phyloP scores from a whole-genome alignment of 169 alveolate genomes.

The Theileria parva region DNA sequence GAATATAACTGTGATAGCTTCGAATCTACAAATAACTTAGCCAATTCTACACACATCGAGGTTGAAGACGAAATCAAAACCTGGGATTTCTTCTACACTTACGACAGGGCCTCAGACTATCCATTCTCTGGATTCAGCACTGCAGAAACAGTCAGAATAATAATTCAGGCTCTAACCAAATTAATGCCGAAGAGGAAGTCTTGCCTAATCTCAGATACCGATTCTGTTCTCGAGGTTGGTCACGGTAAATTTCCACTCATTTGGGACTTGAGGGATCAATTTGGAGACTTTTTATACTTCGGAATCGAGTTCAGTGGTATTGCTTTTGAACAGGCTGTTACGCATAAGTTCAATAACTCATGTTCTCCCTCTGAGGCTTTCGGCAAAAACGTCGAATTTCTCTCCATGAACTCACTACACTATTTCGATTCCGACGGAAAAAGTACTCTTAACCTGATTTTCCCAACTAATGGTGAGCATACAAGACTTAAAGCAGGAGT shows the following conservation, averaged over 20 bases:
- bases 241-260: slow-evolving; percentile 78
- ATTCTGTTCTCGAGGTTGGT: slow-evolving; percentile 72
- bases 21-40: background rate
- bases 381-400: slow-evolving; percentile 52
- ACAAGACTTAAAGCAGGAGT: slow-evolving; percentile 21
- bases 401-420: slow-evolving; percentile 32
- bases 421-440: slow-evolving; percentile 58
- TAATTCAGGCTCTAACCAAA: slow-evolving; percentile 16
- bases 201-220: slow-evolving; percentile 29
- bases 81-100: slow-evolving; percentile 59
- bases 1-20: slow-evolving; percentile 6
- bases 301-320: slow-evolving; percentile 70
- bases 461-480: background rate
- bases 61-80: slow-evolving; percentile 53
- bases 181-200: background rate
- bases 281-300: slow-evolving; percentile 21
- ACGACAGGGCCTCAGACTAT: slow-evolving; percentile 26
- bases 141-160: slow-evolving; percentile 47
- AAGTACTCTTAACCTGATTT: slow-evolving; percentile 20
- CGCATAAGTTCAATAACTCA: background rate
- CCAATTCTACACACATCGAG: slow-evolving; percentile 14
- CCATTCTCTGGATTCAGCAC: slow-evolving; percentile 65
- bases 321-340: slow-evolving; percentile 68
- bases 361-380: background rate
- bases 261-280: slow-evolving; percentile 62